Base-by-base conservation (phyloP, 2,329 filamentous ascomycete genomes). In the Epichloe sibirici region DNA sequence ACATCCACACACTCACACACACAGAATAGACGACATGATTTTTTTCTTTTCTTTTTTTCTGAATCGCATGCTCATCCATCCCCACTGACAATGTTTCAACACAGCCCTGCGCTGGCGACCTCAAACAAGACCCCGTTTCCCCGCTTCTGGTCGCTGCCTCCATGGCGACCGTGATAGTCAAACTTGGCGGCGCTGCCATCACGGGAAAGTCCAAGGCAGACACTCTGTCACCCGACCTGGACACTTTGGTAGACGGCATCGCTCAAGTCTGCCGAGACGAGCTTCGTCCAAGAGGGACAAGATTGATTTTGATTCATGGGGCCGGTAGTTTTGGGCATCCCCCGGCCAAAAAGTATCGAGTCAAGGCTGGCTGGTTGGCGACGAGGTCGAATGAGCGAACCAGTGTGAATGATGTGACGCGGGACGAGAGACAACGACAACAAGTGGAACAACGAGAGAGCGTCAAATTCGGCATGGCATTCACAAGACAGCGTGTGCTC, bases 271-370 rank as follows among this genome's bases (percentile, higher is more conserved):
- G 45, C 35, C 46, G 34, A 23, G 35, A 43, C 4, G 4, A 34
- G 5, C 34, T 53, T 15, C 39, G 46, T 8, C 51, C 46, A 15
- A 25, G 31, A 11, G 46, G 46, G 25, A 49, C 5, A 13, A 13
- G 5, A 15, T 8, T 53, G 40, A 43, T 53, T 38, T 5, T 53
- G 21, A 49, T 53, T 5, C 51, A 53, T 25, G 51, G 51, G 2
- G 51, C 51, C 4, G 51, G 51, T 11, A 53, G 42, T 31, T 53
- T 53, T 15, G 51, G 51, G 12, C 51, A 53, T 7, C 51, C 51
- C 51, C 51, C 51, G 2, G 51, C 51, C 15, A 49, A 49, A 17
- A 42, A 35, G 17, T 49, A 49, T 17, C 15, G 15, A 13, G 51
- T 53, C 17, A 52, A 52, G 31, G 13, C 45, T 2, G 50, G 50